Conservation (phyloP, 257 asterid genomes). For the Solanum ahanhuiri region DNA sequence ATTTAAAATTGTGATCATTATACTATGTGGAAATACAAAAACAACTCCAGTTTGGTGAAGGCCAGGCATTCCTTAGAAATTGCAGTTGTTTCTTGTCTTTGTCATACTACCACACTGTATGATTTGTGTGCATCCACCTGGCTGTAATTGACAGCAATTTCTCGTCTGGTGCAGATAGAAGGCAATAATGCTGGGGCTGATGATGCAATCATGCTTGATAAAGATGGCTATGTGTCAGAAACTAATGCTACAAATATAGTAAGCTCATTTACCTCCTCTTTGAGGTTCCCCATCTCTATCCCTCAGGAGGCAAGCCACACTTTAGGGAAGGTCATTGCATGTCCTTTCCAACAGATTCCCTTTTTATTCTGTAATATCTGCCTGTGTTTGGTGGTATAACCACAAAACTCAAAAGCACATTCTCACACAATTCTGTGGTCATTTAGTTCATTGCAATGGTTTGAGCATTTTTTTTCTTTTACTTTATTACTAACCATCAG, state of each 20-base stretch:
- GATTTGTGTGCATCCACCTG: not conserved
- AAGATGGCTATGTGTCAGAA: slow-evolving; percentile 90
- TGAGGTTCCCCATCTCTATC: not conserved
- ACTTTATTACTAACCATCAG: not conserved
- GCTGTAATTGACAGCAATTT: not conserved
- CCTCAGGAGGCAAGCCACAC: not conserved
- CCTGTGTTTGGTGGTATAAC: not conserved
- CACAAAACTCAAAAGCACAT: not conserved
- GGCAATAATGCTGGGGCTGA: slow-evolving; percentile 79
- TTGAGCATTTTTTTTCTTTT: not conserved
- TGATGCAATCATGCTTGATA: slow-evolving; percentile 93
- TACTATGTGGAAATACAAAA: not conserved
- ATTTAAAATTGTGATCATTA: not conserved
- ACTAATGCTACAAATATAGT: slow-evolving; percentile 90
- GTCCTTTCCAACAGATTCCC: not conserved
- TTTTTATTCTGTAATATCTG: not conserved
- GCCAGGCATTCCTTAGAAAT: not conserved
- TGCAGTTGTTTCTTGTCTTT: not conserved
- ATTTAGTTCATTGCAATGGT: not conserved
- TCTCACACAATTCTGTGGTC: not conserved
- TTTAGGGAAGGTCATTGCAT: not conserved
- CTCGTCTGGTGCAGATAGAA: slow-evolving; percentile 54
- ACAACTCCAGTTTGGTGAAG: not conserved
- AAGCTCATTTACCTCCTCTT: slow-evolving; percentile 16
- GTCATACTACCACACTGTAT: not conserved